Evolutionary conservation across 169 alveolate species (phyloP), one percentile per base, ranked within the genome.

Genomic region (Eimeria zaria): DNA sequence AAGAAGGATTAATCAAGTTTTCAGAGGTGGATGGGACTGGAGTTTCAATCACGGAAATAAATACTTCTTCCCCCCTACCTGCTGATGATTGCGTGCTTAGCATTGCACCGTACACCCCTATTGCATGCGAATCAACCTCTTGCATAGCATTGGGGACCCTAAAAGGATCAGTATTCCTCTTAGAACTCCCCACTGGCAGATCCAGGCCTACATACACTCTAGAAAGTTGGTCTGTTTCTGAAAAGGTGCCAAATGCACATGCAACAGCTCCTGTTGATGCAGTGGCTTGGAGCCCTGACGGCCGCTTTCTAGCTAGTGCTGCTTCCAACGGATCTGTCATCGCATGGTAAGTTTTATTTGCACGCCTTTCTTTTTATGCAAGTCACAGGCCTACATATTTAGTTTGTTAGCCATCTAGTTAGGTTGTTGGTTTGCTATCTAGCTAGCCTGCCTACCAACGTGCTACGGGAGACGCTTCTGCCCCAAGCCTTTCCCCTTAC

Each of bases 181-280:
- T 83, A 18, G 91, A 83, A n/a, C 74, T 46, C 12, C 33, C 27
- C 5, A 27, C 74, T 0, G 91, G 64, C 51, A 48, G 53, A 12
- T 7, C 74, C 2, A 22, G 71, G 20, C 27, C 53, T 30, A 53
- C 91, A n/a, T 83, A 83, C 71, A 51, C 91, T 14, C 48, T 16
- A 39, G 91, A 83, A 33, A 53, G 74, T 27, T 83, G 91, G 91
- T 24, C 46, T 0, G 74, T 83, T 33, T 51, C 91, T 83, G 91
- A 73, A 53, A 39, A 83, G 51, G 74, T 30, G 24, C 74, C 33
- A 3, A 53, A 83, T 9, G 64, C 91, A 4, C 91, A 83, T 53
- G 91, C 74, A 53, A n/a, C 80, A 0, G 69, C 91, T 60, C 74
- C 84, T 39, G 84, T 83, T 27, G 91, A 83, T 83, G 91, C 73